These are phyloP conservation scores for Hibiscus mutabilis DNA, from an alignment of 345 rosid genomes.

Conservation along the genomic window DNA sequence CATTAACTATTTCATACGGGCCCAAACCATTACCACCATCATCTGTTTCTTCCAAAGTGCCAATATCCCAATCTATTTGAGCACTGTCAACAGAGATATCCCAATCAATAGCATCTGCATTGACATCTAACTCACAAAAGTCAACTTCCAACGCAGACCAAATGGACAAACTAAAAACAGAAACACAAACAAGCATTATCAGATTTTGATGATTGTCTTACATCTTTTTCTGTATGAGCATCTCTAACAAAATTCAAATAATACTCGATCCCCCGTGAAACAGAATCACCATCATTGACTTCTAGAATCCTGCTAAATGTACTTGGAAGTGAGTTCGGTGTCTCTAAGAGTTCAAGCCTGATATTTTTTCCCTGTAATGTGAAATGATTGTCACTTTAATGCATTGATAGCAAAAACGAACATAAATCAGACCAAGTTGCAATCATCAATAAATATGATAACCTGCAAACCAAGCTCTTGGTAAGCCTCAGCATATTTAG, in stretches of 20 bases:
- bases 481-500: slow-evolving; percentile 83
- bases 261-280: slow-evolving; percentile 68
- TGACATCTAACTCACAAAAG: slow-evolving; percentile 21
- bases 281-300: slow-evolving; percentile 59
- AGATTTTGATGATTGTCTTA: slow-evolving; percentile 29
- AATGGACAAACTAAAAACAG: background rate
- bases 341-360: slow-evolving; percentile 80
- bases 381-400: slow-evolving; percentile 1
- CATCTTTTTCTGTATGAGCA: slow-evolving; percentile 79
- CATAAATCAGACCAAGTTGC: slow-evolving; percentile 11
- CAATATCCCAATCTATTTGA: slow-evolving; percentile 93
- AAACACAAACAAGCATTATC: slow-evolving; percentile 1
- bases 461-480: slow-evolving; percentile 98
- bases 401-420: slow-evolving; percentile 3
- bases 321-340: slow-evolving; percentile 83
- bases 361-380: slow-evolving; percentile 74
- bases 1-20: slow-evolving; percentile 79
- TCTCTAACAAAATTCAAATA: slow-evolving; percentile 78
- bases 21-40: slow-evolving; percentile 75
- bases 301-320: slow-evolving; percentile 67
- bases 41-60: slow-evolving; percentile 70
- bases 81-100: slow-evolving; percentile 73
- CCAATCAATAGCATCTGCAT: slow-evolving; percentile 77
- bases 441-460: slow-evolving; percentile 10
- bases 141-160: background rate